Conservation (phyloP, 2,329 filamentous ascomycete genomes). For the Diaporthe citrichinensis region DNA sequence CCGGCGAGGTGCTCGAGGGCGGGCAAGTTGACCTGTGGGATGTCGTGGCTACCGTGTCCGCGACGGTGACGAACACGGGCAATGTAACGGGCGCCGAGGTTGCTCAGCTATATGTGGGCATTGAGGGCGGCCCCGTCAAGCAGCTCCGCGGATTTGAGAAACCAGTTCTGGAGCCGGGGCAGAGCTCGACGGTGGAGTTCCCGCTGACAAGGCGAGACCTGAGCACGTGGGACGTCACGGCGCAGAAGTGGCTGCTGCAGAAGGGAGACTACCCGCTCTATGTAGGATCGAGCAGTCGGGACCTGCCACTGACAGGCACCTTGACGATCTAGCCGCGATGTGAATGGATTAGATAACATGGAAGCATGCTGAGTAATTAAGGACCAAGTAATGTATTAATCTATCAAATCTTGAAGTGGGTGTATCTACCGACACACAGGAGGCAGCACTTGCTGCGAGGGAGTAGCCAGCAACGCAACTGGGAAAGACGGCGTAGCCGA, state of each 20-base stretch:
- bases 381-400: not conserved
- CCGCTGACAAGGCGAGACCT: conserved; percentile 71
- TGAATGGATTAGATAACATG: no score
- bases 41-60: conserved; percentile 55
- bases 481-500: not conserved
- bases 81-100: conserved; percentile 57
- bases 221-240: conserved; percentile 71
- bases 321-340: conserved; percentile 33
- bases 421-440: not conserved
- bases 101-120: conserved; percentile 59
- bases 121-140: conserved; percentile 60
- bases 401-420: not conserved
- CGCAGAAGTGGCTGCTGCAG: conserved; percentile 69
- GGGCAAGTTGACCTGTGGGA: conserved; percentile 64
- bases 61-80: conserved; percentile 50
- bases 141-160: conserved; percentile 76
- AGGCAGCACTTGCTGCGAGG: not conserved
- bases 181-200: conserved; percentile 60
- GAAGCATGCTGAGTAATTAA: not conserved
- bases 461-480: not conserved
- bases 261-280: conserved; percentile 56
- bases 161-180: conserved; percentile 59
- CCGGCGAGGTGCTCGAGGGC: conserved; percentile 57
- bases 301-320: conserved; percentile 66
- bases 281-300: conserved; percentile 60